A percentile compares a stretch with the other conserved stretches of the same genome.
Evolutionary conservation across 768 basidiomycete species (phyloP).

Genomic region (Phylloporus scabripes): DNA sequence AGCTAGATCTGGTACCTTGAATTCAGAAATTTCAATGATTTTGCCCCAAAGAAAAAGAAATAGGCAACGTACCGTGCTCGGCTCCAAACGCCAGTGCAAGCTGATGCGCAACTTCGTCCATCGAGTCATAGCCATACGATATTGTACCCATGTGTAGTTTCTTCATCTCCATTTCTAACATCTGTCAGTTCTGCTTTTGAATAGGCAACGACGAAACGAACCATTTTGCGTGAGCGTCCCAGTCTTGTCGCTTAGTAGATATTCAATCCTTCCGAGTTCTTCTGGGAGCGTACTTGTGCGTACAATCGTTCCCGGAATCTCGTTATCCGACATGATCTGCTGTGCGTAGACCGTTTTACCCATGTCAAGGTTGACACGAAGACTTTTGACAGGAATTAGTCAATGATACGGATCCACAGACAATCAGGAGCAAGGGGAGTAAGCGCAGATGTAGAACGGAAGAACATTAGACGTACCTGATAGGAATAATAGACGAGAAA

Average conservation of each 20-base stretch:
- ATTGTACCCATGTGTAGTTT: constrained; percentile 99
- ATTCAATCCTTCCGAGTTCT: constrained; percentile 92
- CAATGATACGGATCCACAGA: not conserved
- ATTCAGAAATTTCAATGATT: not conserved
- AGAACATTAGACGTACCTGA: constrained; percentile 58
- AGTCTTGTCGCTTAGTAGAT: constrained; percentile 95
- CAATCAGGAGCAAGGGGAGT: not conserved
- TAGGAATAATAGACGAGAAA: constrained; percentile 98
- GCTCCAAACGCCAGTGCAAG: constrained; percentile 79
- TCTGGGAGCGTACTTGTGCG: constrained; percentile 97
- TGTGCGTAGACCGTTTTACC: constrained; percentile 97
- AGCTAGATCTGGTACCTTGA: constrained; percentile 47
- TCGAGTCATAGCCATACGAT: constrained; percentile 95
- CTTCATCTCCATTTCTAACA: constrained; percentile 96
- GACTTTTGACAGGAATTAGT: constrained; percentile 38
- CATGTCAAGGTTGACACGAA: constrained; percentile 99
- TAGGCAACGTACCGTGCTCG: constrained; percentile 43
- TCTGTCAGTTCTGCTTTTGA: not conserved
- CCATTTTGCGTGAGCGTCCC: constrained; percentile 98
- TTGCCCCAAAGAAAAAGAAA: not conserved
- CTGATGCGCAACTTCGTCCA: constrained; percentile 97
- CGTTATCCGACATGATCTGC: constrained; percentile 87
- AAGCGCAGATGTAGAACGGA: not conserved
- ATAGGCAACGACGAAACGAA: constrained; percentile 29
- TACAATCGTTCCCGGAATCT: constrained; percentile 95